Base-by-base conservation (phyloP, 2,329 filamentous ascomycete species). In the Curvularia hawaiiensis region DNA sequence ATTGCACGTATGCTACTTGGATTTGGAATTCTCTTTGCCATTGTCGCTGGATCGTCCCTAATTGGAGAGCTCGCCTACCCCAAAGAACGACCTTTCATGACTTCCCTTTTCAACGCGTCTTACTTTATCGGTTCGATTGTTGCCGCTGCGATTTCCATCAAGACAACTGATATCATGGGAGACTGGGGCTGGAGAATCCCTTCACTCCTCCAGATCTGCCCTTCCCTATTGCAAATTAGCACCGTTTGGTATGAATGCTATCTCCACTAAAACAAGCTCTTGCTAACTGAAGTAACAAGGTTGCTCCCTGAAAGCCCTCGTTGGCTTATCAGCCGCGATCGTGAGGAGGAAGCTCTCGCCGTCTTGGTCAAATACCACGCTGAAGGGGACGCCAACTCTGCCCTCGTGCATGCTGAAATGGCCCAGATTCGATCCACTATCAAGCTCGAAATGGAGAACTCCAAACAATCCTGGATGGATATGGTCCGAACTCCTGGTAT, bases 21-120 rank as follows among this genome's bases (percentile, higher is more conserved):
- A 16, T 82, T 84, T 24, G 85, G 85, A n/a, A 84, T 88, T 47
- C 82, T 83, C 0, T 85, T 84, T 62, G 83, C 81, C 58, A 87
- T 87, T 59, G 82, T 86, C 33, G 82, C 83, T 2, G 85, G 83
- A 4, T 83, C 85, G 1, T 79, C 82, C 33, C 73, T 87, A 49
- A 84, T 88, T 28, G 85, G 84, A 72, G 85, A 88, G 67, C 75
- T 88, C 26, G 84, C 80, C 1, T 82, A 87, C 65, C 85, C 85
- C 3, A 87, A 85, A 67, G 84, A 87, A 70, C 83, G 85, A 59
- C 78, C 84, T 0, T 77, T 83, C n/a, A 64, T 87, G 52, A 87
- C 84, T 1, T 85, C 84, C 7, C 75, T 86, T 1, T 87, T 87
- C 78, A 87, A 87, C 64, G 81, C 84, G 1, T 84, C 82, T 1